Base-by-base conservation (phyloP, 805 yeast species). In the Naumovozyma dairenensis region DNA sequence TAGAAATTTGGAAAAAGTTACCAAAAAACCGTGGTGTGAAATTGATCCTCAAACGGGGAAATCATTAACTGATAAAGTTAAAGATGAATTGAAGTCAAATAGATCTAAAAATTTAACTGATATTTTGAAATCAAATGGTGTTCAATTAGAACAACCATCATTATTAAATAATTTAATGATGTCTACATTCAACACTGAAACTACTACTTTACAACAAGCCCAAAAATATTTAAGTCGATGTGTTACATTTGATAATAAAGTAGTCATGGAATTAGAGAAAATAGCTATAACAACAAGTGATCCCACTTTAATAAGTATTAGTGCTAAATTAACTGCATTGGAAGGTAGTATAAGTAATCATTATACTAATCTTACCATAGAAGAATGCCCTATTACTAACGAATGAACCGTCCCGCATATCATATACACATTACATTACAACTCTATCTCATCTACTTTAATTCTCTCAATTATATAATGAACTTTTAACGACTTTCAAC, bases 251-350 rank as follows among this genome's bases (percentile, higher is more conserved):
- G 60, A 70, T 37, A 60, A 63, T 27, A 63, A 60, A 43, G 84
- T 78, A 28, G 86, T 78, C 17, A 72, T 74, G 48, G 74, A 78
- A 17, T 58, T 62, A 39, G 77, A 71, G 38, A 74, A 72, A 36
- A 58, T 76, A 16, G 74, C 73, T 38, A 74, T 77, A 3, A 66
- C 74, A 18, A 69, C 79, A 3, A 76, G 80, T 16, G 89, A 80
- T 46, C 87, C 87, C 2, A 65, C 72, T 6, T 52, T 80, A 34
- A 62, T 79, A 25, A 71, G 80, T 32, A 68, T 77, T 2, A 67
- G 73, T 41, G 69, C 80, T 4, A 80, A 80, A 46, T 59, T 80
- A 39, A 79, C 69, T 35, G 71, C 77, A 29, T 55, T 80, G 26
- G 83, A 79, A 25, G 29, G 33, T 19, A 17, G 31, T 6, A 37